phyloP scores from a whole-genome alignment of 2,329 filamentous ascomycete genomes.

The Phialophora verrucosa region DNA sequence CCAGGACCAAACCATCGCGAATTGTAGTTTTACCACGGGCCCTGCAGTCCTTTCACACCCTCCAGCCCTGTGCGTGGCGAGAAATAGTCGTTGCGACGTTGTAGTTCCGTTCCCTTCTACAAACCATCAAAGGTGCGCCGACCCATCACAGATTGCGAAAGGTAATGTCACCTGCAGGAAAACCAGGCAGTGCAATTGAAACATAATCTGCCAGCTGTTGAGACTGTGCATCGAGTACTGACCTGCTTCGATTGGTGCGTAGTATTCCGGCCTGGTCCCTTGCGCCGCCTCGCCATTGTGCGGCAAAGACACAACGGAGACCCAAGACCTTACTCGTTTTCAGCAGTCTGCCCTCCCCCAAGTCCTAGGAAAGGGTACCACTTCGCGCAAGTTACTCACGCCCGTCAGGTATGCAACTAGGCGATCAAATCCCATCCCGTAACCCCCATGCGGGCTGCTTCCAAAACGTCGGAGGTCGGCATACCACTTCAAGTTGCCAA shows the following conservation, averaged over 20 bases:
- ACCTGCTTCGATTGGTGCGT: not conserved
- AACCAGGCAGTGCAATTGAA: not conserved
- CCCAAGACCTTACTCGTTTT: slow-evolving; percentile 20
- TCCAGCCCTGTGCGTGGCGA: not conserved
- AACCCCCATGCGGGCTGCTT: slow-evolving; percentile 89
- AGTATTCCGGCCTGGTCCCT: not conserved
- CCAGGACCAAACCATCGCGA: not conserved
- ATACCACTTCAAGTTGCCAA: slow-evolving; percentile 77
- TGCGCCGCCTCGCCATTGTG: not conserved
- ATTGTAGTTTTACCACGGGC: not conserved
- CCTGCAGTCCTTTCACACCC: not conserved
- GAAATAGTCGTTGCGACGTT: not conserved
- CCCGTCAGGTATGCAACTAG: slow-evolving; percentile 83
- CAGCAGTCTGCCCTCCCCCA: slow-evolving; percentile 60
- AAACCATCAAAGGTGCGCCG: not conserved
- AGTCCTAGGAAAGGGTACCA: slow-evolving; percentile 82
- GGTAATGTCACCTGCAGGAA: not conserved
- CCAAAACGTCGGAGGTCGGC: slow-evolving; percentile 86
- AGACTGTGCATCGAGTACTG: not conserved
- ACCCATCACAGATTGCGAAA: not conserved
- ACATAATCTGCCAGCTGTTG: not conserved
- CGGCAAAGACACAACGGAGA: not conserved
- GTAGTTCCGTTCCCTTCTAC: not conserved
- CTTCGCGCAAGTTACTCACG: slow-evolving; percentile 80
- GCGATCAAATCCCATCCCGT: slow-evolving; percentile 87